Base-by-base conservation (phyloP, 331 rosid genomes). In the Malus hybrid region DNA sequence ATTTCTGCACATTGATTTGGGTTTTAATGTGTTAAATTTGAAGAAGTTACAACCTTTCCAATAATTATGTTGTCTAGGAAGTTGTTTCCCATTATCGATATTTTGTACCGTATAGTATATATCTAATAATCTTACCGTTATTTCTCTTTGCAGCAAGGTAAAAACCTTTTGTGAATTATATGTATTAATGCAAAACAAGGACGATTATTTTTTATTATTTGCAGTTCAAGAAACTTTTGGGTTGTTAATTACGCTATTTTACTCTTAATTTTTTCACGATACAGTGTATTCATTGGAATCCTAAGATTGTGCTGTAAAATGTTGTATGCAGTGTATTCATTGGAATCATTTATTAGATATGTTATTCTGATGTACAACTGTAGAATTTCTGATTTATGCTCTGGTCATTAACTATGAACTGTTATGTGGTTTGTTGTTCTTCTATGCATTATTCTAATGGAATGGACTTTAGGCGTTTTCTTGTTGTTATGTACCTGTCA, bases 121-220 rank as follows among this genome's bases (percentile, higher is more conserved):
- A 70, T 32, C 52, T 70, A 71, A 65, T 71, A 48, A 65, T 85
- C 54, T 77, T 56, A 14, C 6, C 2, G 27, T 54, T 56, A 33
- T 62, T 64, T 54, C 29, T 34, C 24, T 16, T 10, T 34, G 54
- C 36, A 50, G 36, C 29, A 24, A 24, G 16, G 24, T 19, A 39
- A 18, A 33, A 54, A 5, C 20, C 2, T 76, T 28, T 54, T 34
- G 28, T 18, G 14, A 55, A 24, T 34, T 9, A 3, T 39, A 7
- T 33, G 28, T 42, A 29, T 39, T 11, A 46, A 54, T 52, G 74
- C 7, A 11, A 70, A 31, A 11, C 48, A 52, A 70, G 31, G 64
- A 31, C 18, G 6, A n/a, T 32, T 54, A 19, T 54, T 54, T 69
- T 28, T 16, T 10, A 46, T 24, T 48, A 28, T 28, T 50, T 27